Evolutionary conservation across 768 basidiomycete species (phyloP).

Genomic region (Flagelloscypha sp.): DNA sequence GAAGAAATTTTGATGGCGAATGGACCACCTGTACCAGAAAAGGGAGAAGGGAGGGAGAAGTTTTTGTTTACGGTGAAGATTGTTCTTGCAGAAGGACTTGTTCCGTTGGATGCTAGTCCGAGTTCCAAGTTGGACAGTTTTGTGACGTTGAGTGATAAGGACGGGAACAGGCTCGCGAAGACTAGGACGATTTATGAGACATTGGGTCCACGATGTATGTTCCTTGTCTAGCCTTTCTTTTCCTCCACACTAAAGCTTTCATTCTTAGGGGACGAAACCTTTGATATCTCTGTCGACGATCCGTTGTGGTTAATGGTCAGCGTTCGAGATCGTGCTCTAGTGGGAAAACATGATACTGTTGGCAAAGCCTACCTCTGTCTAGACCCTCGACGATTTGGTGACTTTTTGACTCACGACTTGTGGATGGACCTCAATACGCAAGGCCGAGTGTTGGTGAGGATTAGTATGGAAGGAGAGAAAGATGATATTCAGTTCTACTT

Average conservation of each 20-base stretch:
- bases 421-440: constrained; percentile 87
- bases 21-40: constrained; percentile 66
- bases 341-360: constrained; percentile 89
- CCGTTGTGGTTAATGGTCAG: constrained; percentile 97
- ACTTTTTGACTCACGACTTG: constrained; percentile 84
- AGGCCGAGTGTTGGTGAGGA: constrained; percentile 76
- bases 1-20: constrained; percentile 49
- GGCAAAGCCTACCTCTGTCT: constrained; percentile 89
- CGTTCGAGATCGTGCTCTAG: constrained; percentile 79
- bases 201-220: constrained; percentile 80
- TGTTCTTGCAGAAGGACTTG: constrained; percentile 82
- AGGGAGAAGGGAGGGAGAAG: constrained; percentile 51
- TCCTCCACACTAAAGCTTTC: constrained; percentile 8
- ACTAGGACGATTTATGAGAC: constrained; percentile 94
- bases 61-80: constrained; percentile 94
- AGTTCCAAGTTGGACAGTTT: constrained; percentile 86
- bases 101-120: constrained; percentile 65
- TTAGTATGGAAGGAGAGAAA: constrained; percentile 99
- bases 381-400: constrained; percentile 80
- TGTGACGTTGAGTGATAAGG: constrained; percentile 89
- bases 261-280: constrained; percentile 85
- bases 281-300: constrained; percentile 89
- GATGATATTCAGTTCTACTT: constrained; percentile 98
- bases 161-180: constrained; percentile 83
- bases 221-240: constrained; percentile 1